A percentile compares a stretch with the other conserved stretches of the same genome.
Conservation (phyloP, 164 flowering plant species). For the Hamamelis virginiana region DNA sequence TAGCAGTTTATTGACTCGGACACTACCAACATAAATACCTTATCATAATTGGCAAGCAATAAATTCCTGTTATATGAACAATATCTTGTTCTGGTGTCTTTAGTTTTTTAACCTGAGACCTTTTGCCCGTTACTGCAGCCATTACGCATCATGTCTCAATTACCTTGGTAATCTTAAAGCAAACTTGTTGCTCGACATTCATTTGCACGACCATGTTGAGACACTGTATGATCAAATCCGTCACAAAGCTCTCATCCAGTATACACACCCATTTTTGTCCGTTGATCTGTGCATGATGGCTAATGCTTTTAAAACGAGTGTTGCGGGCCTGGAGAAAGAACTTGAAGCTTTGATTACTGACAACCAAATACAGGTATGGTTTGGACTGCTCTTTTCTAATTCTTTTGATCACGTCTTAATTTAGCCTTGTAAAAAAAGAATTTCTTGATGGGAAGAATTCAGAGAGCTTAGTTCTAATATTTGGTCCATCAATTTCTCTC, state of each 20-base stretch:
- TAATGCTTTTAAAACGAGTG: conserved; percentile 87
- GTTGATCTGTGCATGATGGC: conserved; percentile 97
- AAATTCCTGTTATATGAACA: background rate
- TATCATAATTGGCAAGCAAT: background rate
- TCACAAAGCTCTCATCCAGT: conserved; percentile 93
- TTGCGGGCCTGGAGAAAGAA: conserved; percentile 84
- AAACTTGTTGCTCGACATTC: conserved; percentile 87
- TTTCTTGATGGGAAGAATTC: too few species aligned
- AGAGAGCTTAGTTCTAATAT: too few species aligned
- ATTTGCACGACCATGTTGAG: conserved; percentile 90
- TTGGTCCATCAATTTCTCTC: too few species aligned
- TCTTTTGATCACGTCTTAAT: too few species aligned
- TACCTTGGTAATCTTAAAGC: conserved; percentile 85
- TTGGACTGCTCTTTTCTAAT: background rate
- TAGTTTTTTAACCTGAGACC: background rate
- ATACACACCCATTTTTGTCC: conserved; percentile 92
- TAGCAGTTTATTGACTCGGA: background rate
- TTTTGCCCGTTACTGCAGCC: conserved; percentile 53
- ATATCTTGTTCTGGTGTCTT: background rate
- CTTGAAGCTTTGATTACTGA: conserved; percentile 92
- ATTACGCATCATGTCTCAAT: conserved; percentile 87
- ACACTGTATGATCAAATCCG: conserved; percentile 85
- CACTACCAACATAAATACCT: background rate
- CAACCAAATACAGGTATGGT: conserved; percentile 84
- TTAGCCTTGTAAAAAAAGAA: too few species aligned